phyloP scores from a whole-genome alignment of 768 basidiomycete genomes.

The Boletus speciosus region DNA sequence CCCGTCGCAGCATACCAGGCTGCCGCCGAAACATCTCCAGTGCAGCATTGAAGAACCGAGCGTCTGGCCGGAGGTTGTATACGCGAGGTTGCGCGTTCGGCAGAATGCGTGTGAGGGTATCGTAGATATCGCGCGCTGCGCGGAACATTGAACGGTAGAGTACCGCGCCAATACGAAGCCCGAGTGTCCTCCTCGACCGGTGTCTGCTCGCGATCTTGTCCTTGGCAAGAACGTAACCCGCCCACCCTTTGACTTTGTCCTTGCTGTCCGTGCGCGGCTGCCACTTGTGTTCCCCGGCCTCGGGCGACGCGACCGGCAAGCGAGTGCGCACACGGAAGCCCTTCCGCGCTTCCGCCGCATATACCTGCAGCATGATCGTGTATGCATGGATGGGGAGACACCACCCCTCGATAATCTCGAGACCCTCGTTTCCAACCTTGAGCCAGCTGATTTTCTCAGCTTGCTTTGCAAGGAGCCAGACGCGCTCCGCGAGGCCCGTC shows the following conservation, averaged over 20 bases:
- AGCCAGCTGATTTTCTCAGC: conserved; percentile 57
- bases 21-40: conserved; percentile 42
- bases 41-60: conserved; percentile 65
- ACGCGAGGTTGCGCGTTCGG: conserved; percentile 26
- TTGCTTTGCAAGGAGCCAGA: conserved; percentile 60
- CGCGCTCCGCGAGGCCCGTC: conserved; percentile 53
- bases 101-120: conserved; percentile 20
- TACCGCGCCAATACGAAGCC: conserved; percentile 28
- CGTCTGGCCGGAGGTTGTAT: conserved; percentile 48
- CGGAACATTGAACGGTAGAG: conserved; percentile 37
- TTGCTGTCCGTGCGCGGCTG: conserved; percentile 13
- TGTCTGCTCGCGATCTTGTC: conserved; percentile 17
- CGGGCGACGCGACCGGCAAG: background rate
- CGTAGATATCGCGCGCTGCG: conserved; percentile 29
- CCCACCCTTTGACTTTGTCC: conserved; percentile 35
- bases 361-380: conserved; percentile 67
- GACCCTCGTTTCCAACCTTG: conserved; percentile 15
- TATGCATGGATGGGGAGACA: conserved; percentile 62
- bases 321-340: conserved; percentile 15
- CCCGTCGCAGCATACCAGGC: conserved; percentile 17
- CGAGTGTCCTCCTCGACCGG: conserved; percentile 27
- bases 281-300: conserved; percentile 14
- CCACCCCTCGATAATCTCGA: conserved; percentile 48
- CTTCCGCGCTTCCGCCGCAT: conserved; percentile 43
- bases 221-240: conserved; percentile 28